Evolutionary conservation across 2,329 filamentous ascomycete genomes (phyloP).

Genomic region (Alternaria gaisen): DNA sequence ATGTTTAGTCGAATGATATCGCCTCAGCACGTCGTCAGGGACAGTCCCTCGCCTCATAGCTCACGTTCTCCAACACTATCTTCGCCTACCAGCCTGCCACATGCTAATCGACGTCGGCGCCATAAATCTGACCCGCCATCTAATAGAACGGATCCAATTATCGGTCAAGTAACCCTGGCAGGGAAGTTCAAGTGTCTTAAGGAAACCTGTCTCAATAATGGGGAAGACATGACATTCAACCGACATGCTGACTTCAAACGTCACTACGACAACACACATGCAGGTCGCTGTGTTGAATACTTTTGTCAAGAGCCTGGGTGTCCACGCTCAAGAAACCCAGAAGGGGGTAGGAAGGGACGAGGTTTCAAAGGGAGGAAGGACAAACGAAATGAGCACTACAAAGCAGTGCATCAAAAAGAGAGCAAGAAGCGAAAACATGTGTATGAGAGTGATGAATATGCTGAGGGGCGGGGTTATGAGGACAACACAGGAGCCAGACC

Average conservation of each 20-base stretch:
- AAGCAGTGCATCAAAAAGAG: conserved; percentile 31
- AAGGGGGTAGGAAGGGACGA: conserved; percentile 29
- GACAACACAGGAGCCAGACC: neutral
- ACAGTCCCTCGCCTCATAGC: neutral
- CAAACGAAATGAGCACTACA: conserved; percentile 42
- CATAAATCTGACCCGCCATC: neutral
- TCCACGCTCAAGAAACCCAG: conserved; percentile 24
- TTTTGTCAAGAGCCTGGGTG: conserved; percentile 37
- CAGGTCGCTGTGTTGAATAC: conserved; percentile 20
- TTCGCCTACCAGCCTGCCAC: neutral
- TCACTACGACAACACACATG: conserved; percentile 37
- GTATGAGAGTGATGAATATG: neutral
- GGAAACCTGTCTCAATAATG: conserved; percentile 18
- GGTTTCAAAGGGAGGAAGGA: conserved; percentile 43
- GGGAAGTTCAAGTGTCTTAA: conserved; percentile 39
- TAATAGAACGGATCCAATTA: conserved; percentile 12
- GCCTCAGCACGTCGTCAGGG: neutral
- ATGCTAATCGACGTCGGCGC: conserved; percentile 1
- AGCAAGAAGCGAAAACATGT: conserved; percentile 14
- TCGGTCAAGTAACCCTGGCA: conserved; percentile 36
- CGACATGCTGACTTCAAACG: conserved; percentile 45
- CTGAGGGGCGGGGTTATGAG: neutral
- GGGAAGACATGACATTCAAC: conserved; percentile 30
- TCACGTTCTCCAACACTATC: neutral
- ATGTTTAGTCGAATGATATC: neutral